A percentile compares a stretch with the other conserved stretches of the same genome.
phyloP scores from a whole-genome alignment of 805 yeast species.

The Lachancea kluyveri region DNA sequence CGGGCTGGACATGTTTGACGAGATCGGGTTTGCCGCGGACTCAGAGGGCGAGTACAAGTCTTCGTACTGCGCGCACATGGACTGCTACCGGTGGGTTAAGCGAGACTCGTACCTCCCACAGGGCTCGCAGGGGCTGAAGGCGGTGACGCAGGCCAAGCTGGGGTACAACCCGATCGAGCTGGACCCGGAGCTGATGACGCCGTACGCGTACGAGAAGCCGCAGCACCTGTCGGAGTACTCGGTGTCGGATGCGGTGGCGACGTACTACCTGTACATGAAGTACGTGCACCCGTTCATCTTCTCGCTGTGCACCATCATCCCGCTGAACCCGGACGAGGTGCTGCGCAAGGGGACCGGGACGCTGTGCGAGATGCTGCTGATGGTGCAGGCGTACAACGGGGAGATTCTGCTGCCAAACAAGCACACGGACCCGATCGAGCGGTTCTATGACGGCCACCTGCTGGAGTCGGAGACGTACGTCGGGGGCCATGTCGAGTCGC shows the following conservation, averaged over 20 bases:
- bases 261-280: constrained; percentile 91
- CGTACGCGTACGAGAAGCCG: constrained; percentile 92
- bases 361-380: constrained; percentile 91
- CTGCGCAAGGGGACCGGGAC: constrained; percentile 98
- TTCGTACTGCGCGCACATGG: constrained; percentile 92
- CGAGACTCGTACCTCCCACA: constrained; percentile 97
- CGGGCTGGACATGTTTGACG: constrained; percentile 82
- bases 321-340: constrained; percentile 94
- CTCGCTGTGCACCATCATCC: constrained; percentile 91
- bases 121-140: constrained; percentile 97
- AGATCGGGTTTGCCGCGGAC: constrained; percentile 90
- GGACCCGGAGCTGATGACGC: constrained; percentile 97
- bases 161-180: constrained; percentile 96
- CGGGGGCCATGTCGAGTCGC: constrained; percentile 97
- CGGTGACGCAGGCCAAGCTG: constrained; percentile 90
- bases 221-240: constrained; percentile 92
- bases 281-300: constrained; percentile 96
- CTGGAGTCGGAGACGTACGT: constrained; percentile 95
- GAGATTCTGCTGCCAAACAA: constrained; percentile 84
- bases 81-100: constrained; percentile 95
- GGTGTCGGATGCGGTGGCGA: constrained; percentile 98
- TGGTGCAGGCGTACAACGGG: constrained; percentile 88
- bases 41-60: constrained; percentile 90
- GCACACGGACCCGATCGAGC: constrained; percentile 87
- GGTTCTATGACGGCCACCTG: constrained; percentile 91